A percentile compares a stretch with the other conserved stretches of the same genome.
Conservation (phyloP, 192 early-diverging fungal genomes). For the Rhizophagus prolifer region DNA sequence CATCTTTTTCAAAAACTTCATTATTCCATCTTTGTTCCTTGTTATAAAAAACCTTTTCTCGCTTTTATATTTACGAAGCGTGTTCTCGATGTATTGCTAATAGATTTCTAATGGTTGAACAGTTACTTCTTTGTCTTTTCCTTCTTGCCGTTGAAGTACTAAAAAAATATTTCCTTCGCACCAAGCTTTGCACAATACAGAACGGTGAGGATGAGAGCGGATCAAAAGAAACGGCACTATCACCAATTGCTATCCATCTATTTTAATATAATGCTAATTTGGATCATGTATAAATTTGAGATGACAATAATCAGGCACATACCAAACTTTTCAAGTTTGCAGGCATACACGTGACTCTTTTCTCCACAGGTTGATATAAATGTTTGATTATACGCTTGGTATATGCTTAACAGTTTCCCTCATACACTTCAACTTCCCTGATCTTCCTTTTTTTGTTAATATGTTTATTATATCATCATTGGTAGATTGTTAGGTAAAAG, state of each 20-base stretch:
- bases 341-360: slow-evolving; percentile 22
- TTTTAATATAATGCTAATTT: slow-evolving; percentile 14
- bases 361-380: background rate
- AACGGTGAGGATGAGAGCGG: background rate
- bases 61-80: background rate
- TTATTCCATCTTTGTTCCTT: slow-evolving; percentile 28
- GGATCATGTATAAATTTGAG: background rate
- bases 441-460: background rate
- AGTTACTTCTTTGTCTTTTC: background rate
- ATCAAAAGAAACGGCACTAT: slow-evolving; percentile 24
- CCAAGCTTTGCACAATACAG: slow-evolving; percentile 22
- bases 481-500: slow-evolving; percentile 20
- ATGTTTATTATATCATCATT: slow-evolving; percentile 18
- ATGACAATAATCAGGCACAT: background rate
- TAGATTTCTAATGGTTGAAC: slow-evolving; percentile 15
- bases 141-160: slow-evolving; percentile 1
- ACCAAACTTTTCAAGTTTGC: slow-evolving; percentile 23
- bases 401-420: slow-evolving; percentile 3
- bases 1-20: slow-evolving; percentile 19
- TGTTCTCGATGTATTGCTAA: background rate
- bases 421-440: slow-evolving; percentile 4
- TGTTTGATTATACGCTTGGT: background rate
- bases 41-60: slow-evolving; percentile 27
- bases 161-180: slow-evolving; percentile 21
- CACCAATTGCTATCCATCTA: slow-evolving; percentile 23